Evolutionary conservation across 352 stramenopile genomes (phyloP).

Genomic region (Phytophthora cactorum): DNA sequence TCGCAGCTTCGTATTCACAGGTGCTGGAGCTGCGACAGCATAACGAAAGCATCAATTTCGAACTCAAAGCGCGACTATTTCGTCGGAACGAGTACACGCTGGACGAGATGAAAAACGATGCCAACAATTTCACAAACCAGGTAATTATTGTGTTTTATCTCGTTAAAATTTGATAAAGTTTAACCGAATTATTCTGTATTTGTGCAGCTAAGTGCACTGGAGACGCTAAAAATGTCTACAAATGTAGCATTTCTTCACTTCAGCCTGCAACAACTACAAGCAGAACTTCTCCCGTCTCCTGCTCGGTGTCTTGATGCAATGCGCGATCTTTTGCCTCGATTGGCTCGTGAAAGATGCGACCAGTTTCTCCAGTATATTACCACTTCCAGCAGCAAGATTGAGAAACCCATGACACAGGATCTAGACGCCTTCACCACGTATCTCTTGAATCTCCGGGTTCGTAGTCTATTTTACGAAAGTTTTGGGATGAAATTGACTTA

Average conservation of each 20-base stretch:
- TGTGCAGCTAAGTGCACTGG: slow-evolving; percentile 28
- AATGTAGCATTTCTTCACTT: slow-evolving; percentile 56
- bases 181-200: background rate
- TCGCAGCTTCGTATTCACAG: slow-evolving; percentile 43
- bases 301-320: slow-evolving; percentile 47
- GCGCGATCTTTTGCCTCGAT: slow-evolving; percentile 42
- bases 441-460: slow-evolving; percentile 59
- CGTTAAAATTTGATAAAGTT: background rate
- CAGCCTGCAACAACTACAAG: slow-evolving; percentile 45
- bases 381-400: slow-evolving; percentile 45
- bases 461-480: background rate
- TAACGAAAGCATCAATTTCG: slow-evolving; percentile 62
- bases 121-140: slow-evolving; percentile 45
- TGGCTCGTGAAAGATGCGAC: slow-evolving; percentile 55
- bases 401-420: slow-evolving; percentile 43
- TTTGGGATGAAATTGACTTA: background rate
- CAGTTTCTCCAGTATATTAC: slow-evolving; percentile 53
- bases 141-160: slow-evolving; percentile 18
- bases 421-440: slow-evolving; percentile 59
- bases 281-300: slow-evolving; percentile 49
- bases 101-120: slow-evolving; percentile 45
- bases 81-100: slow-evolving; percentile 52
- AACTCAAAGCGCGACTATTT: slow-evolving; percentile 48
- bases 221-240: slow-evolving; percentile 18
- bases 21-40: slow-evolving; percentile 41